Evolutionary conservation across 768 basidiomycete species (phyloP), one percentile per base, ranked within the genome.

Genomic region (Crassisporium funariophilum): DNA sequence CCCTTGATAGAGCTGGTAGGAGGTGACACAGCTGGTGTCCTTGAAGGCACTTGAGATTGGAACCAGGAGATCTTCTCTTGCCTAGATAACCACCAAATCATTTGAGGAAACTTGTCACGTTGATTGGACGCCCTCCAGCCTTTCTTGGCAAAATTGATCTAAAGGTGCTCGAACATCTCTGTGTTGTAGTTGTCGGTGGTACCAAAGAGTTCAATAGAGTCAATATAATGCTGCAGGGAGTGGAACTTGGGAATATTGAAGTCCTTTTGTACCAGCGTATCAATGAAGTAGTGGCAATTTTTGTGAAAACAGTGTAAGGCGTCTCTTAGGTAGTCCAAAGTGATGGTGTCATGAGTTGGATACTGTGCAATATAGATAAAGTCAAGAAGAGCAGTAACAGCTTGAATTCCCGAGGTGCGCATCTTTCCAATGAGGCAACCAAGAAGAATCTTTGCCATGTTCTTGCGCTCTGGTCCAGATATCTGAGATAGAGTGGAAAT

Each of bases 91-190:
- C 66, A 70, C 1, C 13, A 35, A 1, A 63, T 63, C 74, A 76
- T 76, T 44, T 73, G 73, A 13, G 55, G 53, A 47, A 60, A 51
- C 36, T 62, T 56, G 19, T 68, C 56, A 3, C 55, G 20, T 31
- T 53, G 53, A 43, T 67, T 67, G 11, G 54, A 52, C 5, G 60
- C 59, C 35, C 53, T 24, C 44, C 58, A 63, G 2, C 58, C 62
- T n/a, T 62, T 23, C 43, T 75, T 76, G 5, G 70, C 62, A 33
- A 60, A 68, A 50, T 74, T 59, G 22, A 72, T 73, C 33, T 74
- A 71, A 2, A 72, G 55, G 0, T 59, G 50, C 52, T 71, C 64
- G 8, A 60, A 59, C 3, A 47, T 46, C 35, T 72, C 69, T 4
- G 62, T 67, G 43, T 61, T 62, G 50, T 60, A 64, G 33, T 61